A percentile compares a stretch with the other conserved stretches of the same genome.
These are phyloP conservation scores for Volvox carteri DNA, from an alignment of 163 green algal species.

Conservation along the genomic window DNA sequence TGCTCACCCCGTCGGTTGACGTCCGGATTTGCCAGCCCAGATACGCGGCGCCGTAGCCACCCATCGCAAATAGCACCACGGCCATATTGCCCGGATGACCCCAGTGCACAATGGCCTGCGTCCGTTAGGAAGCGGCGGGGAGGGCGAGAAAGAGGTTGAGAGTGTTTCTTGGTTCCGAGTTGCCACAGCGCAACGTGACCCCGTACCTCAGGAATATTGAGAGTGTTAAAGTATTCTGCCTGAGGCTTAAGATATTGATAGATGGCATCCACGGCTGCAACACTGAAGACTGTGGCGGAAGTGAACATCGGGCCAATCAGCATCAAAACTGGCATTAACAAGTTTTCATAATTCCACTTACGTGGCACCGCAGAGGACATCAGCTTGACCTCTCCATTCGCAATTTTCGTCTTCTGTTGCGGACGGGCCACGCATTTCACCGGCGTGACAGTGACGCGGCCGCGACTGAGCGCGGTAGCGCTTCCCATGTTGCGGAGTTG, in stretches of 20 bases:
- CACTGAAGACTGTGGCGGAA: conserved; percentile 2
- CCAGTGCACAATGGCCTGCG: conserved; percentile 59
- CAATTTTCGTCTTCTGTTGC: background rate
- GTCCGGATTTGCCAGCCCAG: conserved; percentile 83
- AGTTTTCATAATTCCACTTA: conserved; percentile 3
- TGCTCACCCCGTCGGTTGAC: conserved; percentile 59
- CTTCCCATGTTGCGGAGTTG: background rate
- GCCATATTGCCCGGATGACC: conserved; percentile 78
- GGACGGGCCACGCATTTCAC: conserved; percentile 9
- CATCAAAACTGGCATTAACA: background rate
- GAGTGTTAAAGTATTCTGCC: conserved; percentile 41
- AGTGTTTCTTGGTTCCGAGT: too few species aligned
- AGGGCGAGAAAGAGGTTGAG: too few species aligned
- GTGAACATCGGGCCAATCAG: too few species aligned
- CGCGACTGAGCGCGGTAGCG: background rate
- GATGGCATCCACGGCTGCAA: conserved; percentile 31
- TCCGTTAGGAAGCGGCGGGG: too few species aligned
- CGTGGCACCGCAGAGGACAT: conserved; percentile 34
- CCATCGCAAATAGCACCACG: conserved; percentile 86
- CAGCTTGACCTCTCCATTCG: conserved; percentile 3
- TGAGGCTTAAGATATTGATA: background rate
- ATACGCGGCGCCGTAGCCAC: conserved; percentile 82
- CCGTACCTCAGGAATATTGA: conserved; percentile 42
- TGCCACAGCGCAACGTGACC: background rate
- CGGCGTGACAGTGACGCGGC: background rate